Base-by-base conservation (phyloP, 164 flowering plant species). In the Piper longum region DNA sequence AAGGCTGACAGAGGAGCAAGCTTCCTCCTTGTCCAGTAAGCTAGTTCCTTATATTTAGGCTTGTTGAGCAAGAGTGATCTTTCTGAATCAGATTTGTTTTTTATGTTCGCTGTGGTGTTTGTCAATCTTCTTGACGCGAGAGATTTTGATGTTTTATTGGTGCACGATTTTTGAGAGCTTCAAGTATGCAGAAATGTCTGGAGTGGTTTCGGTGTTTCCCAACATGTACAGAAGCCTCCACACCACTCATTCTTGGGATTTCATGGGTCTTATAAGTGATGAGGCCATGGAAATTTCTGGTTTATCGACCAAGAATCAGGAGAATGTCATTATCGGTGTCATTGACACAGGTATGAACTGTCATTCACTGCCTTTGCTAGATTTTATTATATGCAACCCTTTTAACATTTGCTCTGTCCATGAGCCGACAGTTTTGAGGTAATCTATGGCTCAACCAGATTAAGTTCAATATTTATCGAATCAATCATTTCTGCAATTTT, bases 191-290 rank as follows among this genome's bases (percentile, higher is more conserved):
- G 95, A 73, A 68, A 84, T 84, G 83, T 78, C 85, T 1, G 91
- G 86, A n/a, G 95, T 88, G 45, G 86, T 88, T 62, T 85, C 95
- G 16, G 95, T 85, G 40, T 84, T 88, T 65, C 88, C 83, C 16
- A 88, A 85, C 68, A 59, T 36, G 41, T 85, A 78, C 60, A 81
- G 85, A 63, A 76, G 16, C 45, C 69, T 88, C 14, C 91, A 88
- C 69, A 88, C 96, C 0, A 88, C 96, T 70, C 91, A 82, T 74
- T 88, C 96, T 36, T 88, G 96, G 96, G 86, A 88, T 73, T 88
- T 84, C 77, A 85, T 86, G 85, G 96, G 96, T 58, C 80, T 88
- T 56, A n/a, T 63, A 43, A 76, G 60, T 3, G 83, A 84, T 55
- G 88, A 82, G 65, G 73, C 83, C 42, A 84, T 82, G 91, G 89